Conservation (phyloP, 2,329 filamentous ascomycete species). For the Tolypocladium paradoxum region DNA sequence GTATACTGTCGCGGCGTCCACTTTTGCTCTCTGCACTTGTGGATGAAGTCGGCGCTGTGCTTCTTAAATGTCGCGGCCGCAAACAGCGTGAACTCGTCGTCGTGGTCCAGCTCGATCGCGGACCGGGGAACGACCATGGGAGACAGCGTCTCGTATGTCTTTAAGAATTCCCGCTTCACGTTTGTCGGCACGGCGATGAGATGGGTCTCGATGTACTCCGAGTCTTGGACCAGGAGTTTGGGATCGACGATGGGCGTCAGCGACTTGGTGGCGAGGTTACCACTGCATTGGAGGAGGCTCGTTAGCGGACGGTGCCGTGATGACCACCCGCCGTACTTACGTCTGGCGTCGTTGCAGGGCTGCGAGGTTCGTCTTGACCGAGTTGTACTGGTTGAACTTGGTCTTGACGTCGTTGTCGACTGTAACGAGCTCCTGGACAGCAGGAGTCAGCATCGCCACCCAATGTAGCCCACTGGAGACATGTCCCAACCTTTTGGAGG, state of each 20-base stretch:
- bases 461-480: background rate
- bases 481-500: conserved; percentile 62
- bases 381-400: conserved; percentile 92
- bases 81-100: conserved; percentile 83
- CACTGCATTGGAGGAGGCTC: conserved; percentile 35
- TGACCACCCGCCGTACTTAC: conserved; percentile 34
- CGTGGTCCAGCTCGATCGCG: conserved; percentile 65
- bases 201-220: conserved; percentile 94
- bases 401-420: conserved; percentile 93
- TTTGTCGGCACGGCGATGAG: conserved; percentile 78
- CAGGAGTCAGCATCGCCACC: conserved; percentile 1
- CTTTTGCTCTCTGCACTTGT: conserved; percentile 84
- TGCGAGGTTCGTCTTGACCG: conserved; percentile 74
- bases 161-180: conserved; percentile 77
- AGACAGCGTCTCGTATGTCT: conserved; percentile 76
- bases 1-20: conserved; percentile 95
- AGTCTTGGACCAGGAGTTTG: conserved; percentile 69
- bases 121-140: conserved; percentile 93
- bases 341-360: conserved; percentile 79
- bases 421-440: conserved; percentile 64
- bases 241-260: conserved; percentile 83
- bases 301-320: conserved; percentile 5
- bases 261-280: conserved; percentile 89
- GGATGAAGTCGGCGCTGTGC: conserved; percentile 72
- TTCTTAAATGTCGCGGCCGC: conserved; percentile 93